These are phyloP conservation scores for Cercospora berteroae DNA, from an alignment of 2,329 filamentous ascomycete genomes.

Conservation along the genomic window DNA sequence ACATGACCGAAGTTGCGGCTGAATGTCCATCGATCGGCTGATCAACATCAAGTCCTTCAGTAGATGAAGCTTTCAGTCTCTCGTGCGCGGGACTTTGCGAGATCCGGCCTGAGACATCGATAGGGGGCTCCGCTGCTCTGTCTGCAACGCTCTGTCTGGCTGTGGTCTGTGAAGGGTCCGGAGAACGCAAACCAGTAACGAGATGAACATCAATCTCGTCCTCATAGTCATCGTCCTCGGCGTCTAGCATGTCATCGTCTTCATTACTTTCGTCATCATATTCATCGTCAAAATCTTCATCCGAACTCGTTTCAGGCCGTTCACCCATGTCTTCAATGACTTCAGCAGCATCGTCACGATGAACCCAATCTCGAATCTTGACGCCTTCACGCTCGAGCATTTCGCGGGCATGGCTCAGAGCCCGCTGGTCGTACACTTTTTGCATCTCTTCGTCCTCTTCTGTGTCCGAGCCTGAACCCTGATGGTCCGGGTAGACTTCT, in stretches of 20 bases:
- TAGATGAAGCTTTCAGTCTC: background rate
- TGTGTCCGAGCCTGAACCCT: slow-evolving; percentile 20
- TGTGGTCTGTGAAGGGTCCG: background rate
- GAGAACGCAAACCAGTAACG: background rate
- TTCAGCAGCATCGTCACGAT: slow-evolving; percentile 23
- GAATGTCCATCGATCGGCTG: background rate
- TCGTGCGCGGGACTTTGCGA: background rate
- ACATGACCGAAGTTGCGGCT: background rate
- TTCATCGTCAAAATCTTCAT: slow-evolving; percentile 11
- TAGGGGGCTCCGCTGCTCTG: background rate
- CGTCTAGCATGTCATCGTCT: slow-evolving; percentile 8
- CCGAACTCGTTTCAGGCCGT: slow-evolving; percentile 15
- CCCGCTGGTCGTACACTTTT: slow-evolving; percentile 13
- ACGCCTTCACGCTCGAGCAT: slow-evolving; percentile 13
- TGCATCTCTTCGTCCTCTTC: slow-evolving; percentile 27
- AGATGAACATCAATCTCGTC: slow-evolving; percentile 2
- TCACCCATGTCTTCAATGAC: slow-evolving; percentile 26
- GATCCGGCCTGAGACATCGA: background rate
- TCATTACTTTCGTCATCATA: slow-evolving; percentile 14
- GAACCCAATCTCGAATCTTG: slow-evolving; percentile 15
- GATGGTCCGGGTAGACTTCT: slow-evolving; percentile 8
- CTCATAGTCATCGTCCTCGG: slow-evolving; percentile 1
- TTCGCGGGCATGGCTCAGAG: slow-evolving; percentile 8
- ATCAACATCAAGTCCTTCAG: background rate
- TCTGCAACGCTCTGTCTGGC: background rate